phyloP scores from a whole-genome alignment of 352 stramenopile genomes.

The Phytophthora megakarya region DNA sequence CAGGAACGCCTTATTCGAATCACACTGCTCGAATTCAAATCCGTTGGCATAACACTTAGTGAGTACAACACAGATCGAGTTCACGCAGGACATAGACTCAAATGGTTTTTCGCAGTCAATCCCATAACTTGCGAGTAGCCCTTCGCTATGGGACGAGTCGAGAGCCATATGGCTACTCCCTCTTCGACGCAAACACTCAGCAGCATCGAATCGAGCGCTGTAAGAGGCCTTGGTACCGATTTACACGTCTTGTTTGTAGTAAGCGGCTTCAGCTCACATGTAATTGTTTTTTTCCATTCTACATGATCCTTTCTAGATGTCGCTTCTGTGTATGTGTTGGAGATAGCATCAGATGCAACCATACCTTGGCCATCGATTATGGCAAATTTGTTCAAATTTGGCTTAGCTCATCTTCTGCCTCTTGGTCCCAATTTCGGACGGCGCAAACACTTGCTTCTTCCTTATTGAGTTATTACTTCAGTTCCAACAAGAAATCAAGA shows the following conservation, averaged over 20 bases:
- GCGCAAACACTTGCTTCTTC: constrained; percentile 3
- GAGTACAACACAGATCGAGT: background rate
- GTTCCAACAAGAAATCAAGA: too few species aligned
- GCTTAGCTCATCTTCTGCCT: background rate
- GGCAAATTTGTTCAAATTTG: background rate
- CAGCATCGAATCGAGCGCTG: constrained; percentile 4
- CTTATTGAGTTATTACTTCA: too few species aligned
- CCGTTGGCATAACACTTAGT: background rate
- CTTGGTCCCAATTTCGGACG: constrained; percentile 1
- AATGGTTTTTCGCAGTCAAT: background rate
- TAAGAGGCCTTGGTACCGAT: background rate
- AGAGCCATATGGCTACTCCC: too few species aligned
- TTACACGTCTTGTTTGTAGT: too few species aligned
- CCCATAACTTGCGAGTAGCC: background rate
- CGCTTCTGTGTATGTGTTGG: background rate
- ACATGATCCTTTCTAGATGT: background rate
- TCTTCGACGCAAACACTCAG: constrained; percentile 1
- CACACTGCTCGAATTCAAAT: background rate
- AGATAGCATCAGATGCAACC: background rate
- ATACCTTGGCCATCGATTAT: background rate
- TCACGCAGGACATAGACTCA: background rate
- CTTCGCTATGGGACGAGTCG: too few species aligned
- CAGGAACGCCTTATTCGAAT: background rate
- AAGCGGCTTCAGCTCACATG: constrained; percentile 4
- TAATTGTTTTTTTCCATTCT: constrained; percentile 10